Percentiles rank a stretch among this genome's conserved stretches.
These are phyloP conservation scores for Vanderwaltozyma yarrowii DNA, from an alignment of 805 yeast species.

Conservation along the genomic window DNA sequence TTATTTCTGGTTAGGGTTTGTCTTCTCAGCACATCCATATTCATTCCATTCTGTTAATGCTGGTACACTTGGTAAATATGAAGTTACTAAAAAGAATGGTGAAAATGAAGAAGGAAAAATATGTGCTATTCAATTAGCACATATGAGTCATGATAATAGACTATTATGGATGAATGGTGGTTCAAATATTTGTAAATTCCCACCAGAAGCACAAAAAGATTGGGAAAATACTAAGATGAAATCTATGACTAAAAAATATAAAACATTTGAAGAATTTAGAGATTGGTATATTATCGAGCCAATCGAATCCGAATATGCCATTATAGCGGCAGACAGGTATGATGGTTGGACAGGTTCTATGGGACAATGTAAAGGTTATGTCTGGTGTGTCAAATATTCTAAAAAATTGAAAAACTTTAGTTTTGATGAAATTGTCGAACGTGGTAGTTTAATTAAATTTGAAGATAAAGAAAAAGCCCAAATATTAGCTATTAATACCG, in stretches of 20 bases:
- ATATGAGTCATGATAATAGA: constrained; percentile 4
- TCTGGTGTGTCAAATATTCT: constrained; percentile 1
- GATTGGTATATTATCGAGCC: constrained; percentile 4
- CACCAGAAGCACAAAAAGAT: constrained; percentile 6
- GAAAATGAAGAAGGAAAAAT: constrained; percentile 3
- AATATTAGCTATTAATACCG: constrained; percentile 1
- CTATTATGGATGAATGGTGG: constrained; percentile 17
- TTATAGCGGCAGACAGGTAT: background rate
- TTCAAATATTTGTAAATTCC: constrained; percentile 10
- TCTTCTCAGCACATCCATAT: constrained; percentile 43
- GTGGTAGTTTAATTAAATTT: constrained; percentile 2
- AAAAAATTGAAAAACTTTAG: background rate
- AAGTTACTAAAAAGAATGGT: constrained; percentile 1
- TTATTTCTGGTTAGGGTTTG: constrained; percentile 58
- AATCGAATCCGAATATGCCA: constrained; percentile 1
- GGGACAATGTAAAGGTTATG: constrained; percentile 1
- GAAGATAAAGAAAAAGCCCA: background rate
- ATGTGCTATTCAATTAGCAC: constrained; percentile 10
- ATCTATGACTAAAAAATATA: constrained; percentile 1
- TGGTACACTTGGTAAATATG: constrained; percentile 12
- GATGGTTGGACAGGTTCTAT: background rate
- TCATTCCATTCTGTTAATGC: constrained; percentile 8
- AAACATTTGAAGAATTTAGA: constrained; percentile 5
- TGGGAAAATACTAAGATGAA: constrained; percentile 6
- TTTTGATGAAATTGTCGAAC: background rate